Evolutionary conservation across 2,329 filamentous ascomycete species (phyloP).

Genomic region (Ambrosiella beaveri): DNA sequence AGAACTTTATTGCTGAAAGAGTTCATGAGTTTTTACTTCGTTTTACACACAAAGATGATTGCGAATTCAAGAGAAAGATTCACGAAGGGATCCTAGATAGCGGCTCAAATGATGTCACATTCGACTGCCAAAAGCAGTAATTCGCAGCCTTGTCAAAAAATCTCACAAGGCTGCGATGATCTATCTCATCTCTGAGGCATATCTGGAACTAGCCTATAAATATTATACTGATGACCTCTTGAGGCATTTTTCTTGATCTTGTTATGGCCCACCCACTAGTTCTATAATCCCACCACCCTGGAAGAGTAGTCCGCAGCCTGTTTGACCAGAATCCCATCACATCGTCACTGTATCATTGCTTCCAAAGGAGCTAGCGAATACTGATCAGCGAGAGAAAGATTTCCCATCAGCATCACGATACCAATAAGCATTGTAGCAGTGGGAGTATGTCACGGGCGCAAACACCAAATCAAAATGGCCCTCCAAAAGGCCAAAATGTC

Average conservation of each 20-base stretch:
- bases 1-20: too few species aligned
- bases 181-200: background rate
- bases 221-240: background rate
- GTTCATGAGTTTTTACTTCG: too few species aligned
- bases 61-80: too few species aligned
- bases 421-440: background rate
- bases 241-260: too few species aligned
- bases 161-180: background rate
- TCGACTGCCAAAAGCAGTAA: background rate
- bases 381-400: background rate
- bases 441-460: background rate
- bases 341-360: background rate
- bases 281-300: too few species aligned
- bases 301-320: too few species aligned
- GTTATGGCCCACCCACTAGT: too few species aligned
- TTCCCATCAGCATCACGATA: background rate
- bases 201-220: background rate
- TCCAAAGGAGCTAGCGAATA: background rate
- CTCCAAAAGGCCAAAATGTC: background rate
- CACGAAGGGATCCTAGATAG: too few species aligned
- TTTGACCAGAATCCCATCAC: background rate
- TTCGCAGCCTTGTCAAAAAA: constrained; percentile 2
- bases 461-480: background rate
- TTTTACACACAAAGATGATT: too few species aligned
- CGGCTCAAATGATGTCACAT: background rate